A percentile compares a stretch with the other conserved stretches of the same genome.
phyloP scores from a whole-genome alignment of 75 land plant species.

The Pinus albicaulis region DNA sequence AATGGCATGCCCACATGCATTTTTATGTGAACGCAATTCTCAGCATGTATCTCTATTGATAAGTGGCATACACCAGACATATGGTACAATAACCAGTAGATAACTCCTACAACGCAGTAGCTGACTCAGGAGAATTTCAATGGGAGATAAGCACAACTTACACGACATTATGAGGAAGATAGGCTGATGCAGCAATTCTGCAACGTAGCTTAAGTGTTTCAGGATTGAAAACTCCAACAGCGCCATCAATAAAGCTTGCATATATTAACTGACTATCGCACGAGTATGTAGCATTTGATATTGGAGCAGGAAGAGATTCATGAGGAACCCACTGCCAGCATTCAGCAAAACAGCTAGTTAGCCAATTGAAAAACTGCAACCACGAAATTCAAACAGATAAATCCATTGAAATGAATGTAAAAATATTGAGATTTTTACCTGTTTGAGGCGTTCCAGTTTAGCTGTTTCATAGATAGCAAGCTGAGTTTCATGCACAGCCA shows the following conservation, averaged over 20 bases:
- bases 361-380: neutral
- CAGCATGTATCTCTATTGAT: neutral
- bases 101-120: neutral
- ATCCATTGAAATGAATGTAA: neutral
- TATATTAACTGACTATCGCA: conserved; percentile 53
- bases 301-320: conserved; percentile 28
- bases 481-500: conserved; percentile 62
- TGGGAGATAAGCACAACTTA: conserved; percentile 4
- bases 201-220: conserved; percentile 47
- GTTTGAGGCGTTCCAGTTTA: conserved; percentile 39
- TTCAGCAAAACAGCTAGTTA: neutral
- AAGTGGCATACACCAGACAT: neutral
- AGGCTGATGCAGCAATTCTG: conserved; percentile 42
- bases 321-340: conserved; percentile 38
- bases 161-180: conserved; percentile 41
- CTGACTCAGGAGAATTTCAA: neutral
- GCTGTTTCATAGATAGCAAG: conserved; percentile 49
- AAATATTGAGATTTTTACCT: conserved; percentile 18
- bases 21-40: neutral
- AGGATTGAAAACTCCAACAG: conserved; percentile 49
- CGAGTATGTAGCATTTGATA: conserved; percentile 51
- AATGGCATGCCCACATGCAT: neutral
- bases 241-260: conserved; percentile 39
- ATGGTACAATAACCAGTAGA: neutral
- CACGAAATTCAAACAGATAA: neutral